Evolutionary conservation across 1,139 yeast species (phyloP).

Genomic region (Hanseniaspora sp.): DNA sequence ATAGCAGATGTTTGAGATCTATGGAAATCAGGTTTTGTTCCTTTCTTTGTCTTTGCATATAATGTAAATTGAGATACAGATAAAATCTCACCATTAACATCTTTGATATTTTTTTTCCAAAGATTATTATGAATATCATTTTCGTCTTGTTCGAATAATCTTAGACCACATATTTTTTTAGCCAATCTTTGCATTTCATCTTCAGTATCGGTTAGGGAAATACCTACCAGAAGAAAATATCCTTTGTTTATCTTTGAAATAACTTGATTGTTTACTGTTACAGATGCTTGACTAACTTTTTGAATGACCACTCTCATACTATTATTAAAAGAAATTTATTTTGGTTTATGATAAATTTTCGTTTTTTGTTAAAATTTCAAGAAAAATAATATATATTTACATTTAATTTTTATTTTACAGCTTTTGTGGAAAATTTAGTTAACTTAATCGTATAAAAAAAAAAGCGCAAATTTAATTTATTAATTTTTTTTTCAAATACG

Average conservation of each 20-base stretch:
- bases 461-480: too few species aligned
- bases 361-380: background rate
- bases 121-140: constrained; percentile 36
- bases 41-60: constrained; percentile 72
- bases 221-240: constrained; percentile 70
- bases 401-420: too few species aligned
- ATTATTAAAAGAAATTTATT: background rate
- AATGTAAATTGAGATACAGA: constrained; percentile 85
- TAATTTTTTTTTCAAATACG: too few species aligned
- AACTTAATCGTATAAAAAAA: too few species aligned
- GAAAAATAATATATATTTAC: background rate
- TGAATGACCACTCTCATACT: constrained; percentile 80
- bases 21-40: constrained; percentile 90
- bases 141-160: constrained; percentile 57
- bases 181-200: constrained; percentile 62
- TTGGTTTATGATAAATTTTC: background rate
- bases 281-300: constrained; percentile 76
- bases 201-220: constrained; percentile 60
- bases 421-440: too few species aligned
- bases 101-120: constrained; percentile 49
- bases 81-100: constrained; percentile 47
- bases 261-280: constrained; percentile 58
- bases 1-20: constrained; percentile 71
- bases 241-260: constrained; percentile 70
- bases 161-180: constrained; percentile 51